These are phyloP conservation scores for Zostera marina DNA, from an alignment of 116 monocot genomes.

Conservation along the genomic window DNA sequence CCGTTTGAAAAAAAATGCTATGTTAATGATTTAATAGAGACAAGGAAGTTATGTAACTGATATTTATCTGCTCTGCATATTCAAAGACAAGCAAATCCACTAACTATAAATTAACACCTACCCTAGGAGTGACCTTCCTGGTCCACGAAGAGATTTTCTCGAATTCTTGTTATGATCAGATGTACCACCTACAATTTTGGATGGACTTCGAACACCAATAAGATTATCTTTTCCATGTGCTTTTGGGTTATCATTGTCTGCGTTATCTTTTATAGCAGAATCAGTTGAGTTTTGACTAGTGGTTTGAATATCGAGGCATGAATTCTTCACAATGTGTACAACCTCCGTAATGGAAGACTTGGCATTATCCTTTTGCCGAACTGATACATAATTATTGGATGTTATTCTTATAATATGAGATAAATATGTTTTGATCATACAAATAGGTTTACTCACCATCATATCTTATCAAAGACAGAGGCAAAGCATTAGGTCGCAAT, in stretches of 20 bases:
- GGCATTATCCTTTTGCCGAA: constrained; percentile 64
- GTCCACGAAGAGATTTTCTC: constrained; percentile 36
- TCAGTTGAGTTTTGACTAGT: constrained; percentile 13
- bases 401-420: constrained; percentile 4
- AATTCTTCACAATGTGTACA: constrained; percentile 72
- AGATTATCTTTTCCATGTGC: constrained; percentile 28
- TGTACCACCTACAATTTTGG: constrained; percentile 11
- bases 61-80: not conserved
- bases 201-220: constrained; percentile 20
- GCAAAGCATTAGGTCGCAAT: constrained; percentile 67
- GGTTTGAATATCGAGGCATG: constrained; percentile 19
- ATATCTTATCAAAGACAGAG: constrained; percentile 77
- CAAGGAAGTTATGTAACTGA: not conserved
- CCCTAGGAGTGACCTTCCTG: constrained; percentile 12
- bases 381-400: constrained; percentile 21
- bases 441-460: constrained; percentile 35
- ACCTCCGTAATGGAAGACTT: constrained; percentile 76
- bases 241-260: constrained; percentile 20
- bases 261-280: constrained; percentile 20
- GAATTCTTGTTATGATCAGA: constrained; percentile 4
- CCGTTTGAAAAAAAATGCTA: no score
- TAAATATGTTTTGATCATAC: not conserved
- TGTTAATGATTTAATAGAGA: not conserved
- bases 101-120: constrained; percentile 2
- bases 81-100: not conserved